phyloP scores from a whole-genome alignment of 208 protist genomes.

The Angomonas deanei region DNA sequence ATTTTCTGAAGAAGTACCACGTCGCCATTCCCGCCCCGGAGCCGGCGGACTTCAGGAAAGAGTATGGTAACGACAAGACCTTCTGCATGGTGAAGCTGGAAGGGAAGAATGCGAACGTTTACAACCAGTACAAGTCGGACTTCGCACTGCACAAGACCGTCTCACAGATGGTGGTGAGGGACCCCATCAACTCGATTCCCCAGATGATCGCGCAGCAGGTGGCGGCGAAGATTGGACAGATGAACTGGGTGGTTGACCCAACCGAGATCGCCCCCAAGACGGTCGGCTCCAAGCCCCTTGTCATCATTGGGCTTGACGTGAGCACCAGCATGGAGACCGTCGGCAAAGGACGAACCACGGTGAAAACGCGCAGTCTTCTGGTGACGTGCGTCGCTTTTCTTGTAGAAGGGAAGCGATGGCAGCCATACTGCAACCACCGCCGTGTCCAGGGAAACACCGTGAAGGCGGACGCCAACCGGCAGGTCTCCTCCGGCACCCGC shows the following conservation, averaged over 20 bases:
- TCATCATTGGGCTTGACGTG: conserved; percentile 41
- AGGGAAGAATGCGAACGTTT: conserved; percentile 14
- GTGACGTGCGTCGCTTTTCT: conserved; percentile 49
- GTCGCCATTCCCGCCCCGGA: conserved; percentile 15
- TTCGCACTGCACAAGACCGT: conserved; percentile 17
- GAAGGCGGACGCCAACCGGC: neutral
- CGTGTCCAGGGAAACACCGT: conserved; percentile 26
- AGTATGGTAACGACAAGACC: neutral
- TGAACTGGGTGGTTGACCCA: conserved; percentile 36
- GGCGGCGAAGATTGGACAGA: conserved; percentile 33
- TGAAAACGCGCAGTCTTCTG: conserved; percentile 19
- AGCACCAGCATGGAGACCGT: conserved; percentile 13
- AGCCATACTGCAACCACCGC: conserved; percentile 48
- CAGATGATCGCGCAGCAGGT: conserved; percentile 57
- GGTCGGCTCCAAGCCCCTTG: conserved; percentile 5
- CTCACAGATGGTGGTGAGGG: conserved; percentile 40
- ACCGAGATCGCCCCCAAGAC: conserved; percentile 17
- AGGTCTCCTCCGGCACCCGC: conserved; percentile 1
- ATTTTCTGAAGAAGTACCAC: conserved; percentile 28
- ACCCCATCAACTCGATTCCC: conserved; percentile 23
- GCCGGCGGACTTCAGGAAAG: neutral
- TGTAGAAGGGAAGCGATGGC: conserved; percentile 28
- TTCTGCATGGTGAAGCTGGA: conserved; percentile 29
- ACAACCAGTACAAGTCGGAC: conserved; percentile 27
- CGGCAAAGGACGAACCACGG: conserved; percentile 7